phyloP scores from a whole-genome alignment of 2,329 filamentous ascomycete species.

The Fusarium devonianum region DNA sequence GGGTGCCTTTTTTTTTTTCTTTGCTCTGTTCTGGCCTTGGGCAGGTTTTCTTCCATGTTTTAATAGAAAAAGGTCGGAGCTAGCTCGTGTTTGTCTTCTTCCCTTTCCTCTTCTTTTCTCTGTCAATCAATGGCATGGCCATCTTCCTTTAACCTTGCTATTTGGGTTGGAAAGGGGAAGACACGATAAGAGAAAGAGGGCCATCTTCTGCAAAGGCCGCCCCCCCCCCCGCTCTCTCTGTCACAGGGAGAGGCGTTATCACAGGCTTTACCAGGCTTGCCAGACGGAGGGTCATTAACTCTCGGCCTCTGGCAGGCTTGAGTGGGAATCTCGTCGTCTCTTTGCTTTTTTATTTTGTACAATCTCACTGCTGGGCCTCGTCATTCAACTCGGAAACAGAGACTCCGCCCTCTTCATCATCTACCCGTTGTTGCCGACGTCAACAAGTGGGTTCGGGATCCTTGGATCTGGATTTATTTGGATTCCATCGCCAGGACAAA shows the following conservation, averaged over 20 bases:
- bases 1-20: background rate
- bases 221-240: constrained; percentile 17
- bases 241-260: constrained; percentile 22
- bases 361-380: constrained; percentile 1
- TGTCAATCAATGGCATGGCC: constrained; percentile 25
- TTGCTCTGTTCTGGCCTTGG: constrained; percentile 9
- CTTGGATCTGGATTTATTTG: background rate
- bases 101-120: constrained; percentile 19
- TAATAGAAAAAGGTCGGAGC: constrained; percentile 29
- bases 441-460: no score
- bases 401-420: constrained; percentile 1
- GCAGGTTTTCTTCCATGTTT: constrained; percentile 8
- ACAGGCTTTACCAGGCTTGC: no score
- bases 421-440: no score
- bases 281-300: constrained; percentile 10
- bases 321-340: constrained; percentile 2
- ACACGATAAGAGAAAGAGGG: constrained; percentile 5
- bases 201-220: background rate
- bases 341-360: no score
- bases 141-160: constrained; percentile 28
- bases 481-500: background rate
- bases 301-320: constrained; percentile 6
- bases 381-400: background rate
- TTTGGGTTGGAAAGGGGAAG: constrained; percentile 34
- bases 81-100: constrained; percentile 18